Percentiles rank a stretch among this genome's conserved stretches.
Evolutionary conservation across 805 yeast genomes (phyloP).

Genomic region (Hanseniaspora lindneri): DNA sequence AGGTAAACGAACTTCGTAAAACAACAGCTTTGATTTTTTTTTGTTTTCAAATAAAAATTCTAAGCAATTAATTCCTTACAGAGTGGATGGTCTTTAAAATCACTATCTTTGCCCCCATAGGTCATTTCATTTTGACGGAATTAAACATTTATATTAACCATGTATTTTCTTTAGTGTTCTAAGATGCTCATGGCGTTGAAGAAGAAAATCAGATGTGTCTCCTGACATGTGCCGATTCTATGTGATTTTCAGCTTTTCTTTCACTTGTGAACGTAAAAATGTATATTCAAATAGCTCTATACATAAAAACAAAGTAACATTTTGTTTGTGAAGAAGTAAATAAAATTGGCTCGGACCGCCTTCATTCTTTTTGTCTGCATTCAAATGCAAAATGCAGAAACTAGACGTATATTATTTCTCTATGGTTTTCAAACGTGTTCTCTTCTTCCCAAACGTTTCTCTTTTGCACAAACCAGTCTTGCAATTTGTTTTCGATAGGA

Average conservation of each 20-base stretch:
- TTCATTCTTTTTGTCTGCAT: too few relatives aligned
- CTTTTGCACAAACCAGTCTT: slow-evolving; percentile 60
- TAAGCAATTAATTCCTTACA: slow-evolving; percentile 5
- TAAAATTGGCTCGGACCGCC: too few relatives aligned
- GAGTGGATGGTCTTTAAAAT: slow-evolving; percentile 16
- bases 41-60: not conserved
- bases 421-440: slow-evolving; percentile 27
- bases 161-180: not conserved
- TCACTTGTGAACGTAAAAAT: too few relatives aligned
- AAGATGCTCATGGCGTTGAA: too few relatives aligned
- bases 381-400: too few relatives aligned
- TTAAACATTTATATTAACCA: slow-evolving; percentile 1
- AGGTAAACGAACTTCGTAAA: slow-evolving; percentile 15
- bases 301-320: too few relatives aligned
- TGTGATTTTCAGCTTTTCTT: too few relatives aligned
- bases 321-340: too few relatives aligned
- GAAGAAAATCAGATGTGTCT: too few relatives aligned
- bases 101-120: slow-evolving; percentile 16
- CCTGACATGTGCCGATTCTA: too few relatives aligned
- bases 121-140: slow-evolving; percentile 13
- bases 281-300: too few relatives aligned
- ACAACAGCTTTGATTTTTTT: not conserved
- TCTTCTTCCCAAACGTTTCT: slow-evolving; percentile 54
- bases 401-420: slow-evolving; percentile 24
- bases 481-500: slow-evolving; percentile 55